Evolutionary conservation across 2,329 filamentous ascomycete genomes (phyloP), one percentile per base, ranked within the genome.

Genomic region (Cercospora zeae-maydis): DNA sequence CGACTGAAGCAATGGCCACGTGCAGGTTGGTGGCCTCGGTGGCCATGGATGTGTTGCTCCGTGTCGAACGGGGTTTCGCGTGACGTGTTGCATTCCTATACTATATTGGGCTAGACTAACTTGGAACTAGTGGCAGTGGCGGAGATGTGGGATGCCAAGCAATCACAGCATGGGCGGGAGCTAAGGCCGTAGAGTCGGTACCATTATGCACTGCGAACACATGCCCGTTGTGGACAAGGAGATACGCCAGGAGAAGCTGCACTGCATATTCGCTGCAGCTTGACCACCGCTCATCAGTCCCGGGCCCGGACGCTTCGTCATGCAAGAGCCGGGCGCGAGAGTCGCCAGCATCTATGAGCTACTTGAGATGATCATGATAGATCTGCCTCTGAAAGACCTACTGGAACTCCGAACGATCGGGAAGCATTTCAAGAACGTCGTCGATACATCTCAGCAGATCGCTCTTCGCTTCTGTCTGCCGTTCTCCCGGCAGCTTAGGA

Each of bases 311-410:
- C 56, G 33, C 8, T 24, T 33, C 45, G 49, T 19, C 21, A 37
- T 33, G 27, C 57, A n/a, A 39, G 57, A 33, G 30, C 19, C 63
- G 19, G 63, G 63, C 16, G 36, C 37, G 36, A 36, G 53, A 34
- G 34, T 65, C 16, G 58, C 61, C n/a, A 42, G 33, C 24, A 63
- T 62, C 14, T 65, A 63, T 31, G 63, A 65, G 61, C 63, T 65
- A 13, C 52, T 65, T 10, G 63, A 65, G 21, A 60, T 58, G 57
- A 65, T 65, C 24, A 47, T 64, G n/a, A 9, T 58, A 16, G 56
- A 65, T 19, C 53, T 65, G 11, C 49, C 56, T 16, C 33, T 57
- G 3, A 39, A 56, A 49, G 56, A 60, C 4, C 54, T 65, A 8
- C 13, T 65, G 16, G 19, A 8, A 10, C n/a, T 57, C 13, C 63